Percentiles rank a stretch among this genome's conserved stretches.
These are phyloP conservation scores for Pythium scleroteichum DNA, from an alignment of 352 stramenopile species.

Conservation along the genomic window DNA sequence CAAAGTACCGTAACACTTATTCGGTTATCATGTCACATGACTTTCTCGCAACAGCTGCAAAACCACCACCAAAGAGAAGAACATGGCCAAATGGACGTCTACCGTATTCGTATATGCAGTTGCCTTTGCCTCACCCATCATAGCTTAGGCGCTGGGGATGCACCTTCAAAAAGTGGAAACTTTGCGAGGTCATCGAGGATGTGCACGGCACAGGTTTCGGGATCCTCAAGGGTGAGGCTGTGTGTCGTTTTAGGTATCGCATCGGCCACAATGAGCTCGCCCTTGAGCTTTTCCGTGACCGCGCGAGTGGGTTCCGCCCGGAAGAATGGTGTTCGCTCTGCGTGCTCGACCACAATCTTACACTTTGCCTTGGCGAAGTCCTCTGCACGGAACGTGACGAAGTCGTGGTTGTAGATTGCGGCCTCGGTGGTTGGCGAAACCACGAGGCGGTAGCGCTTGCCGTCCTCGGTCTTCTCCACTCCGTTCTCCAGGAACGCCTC, in stretches of 20 bases:
- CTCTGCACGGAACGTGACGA: slow-evolving; percentile 3
- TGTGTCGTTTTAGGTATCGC: slow-evolving; percentile 18
- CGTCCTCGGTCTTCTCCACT: slow-evolving; percentile 9
- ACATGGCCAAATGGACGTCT: too few species aligned
- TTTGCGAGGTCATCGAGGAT: slow-evolving; percentile 14
- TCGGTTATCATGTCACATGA: too few species aligned
- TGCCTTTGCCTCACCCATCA: too few species aligned
- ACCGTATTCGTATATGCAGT: too few species aligned
- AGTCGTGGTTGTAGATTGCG: slow-evolving; percentile 11
- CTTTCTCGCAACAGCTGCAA: too few species aligned
- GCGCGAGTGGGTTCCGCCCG: neutral
- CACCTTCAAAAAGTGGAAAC: slow-evolving; percentile 16
- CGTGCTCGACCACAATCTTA: slow-evolving; percentile 20
- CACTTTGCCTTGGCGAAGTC: slow-evolving; percentile 12
- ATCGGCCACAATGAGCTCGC: slow-evolving; percentile 9
- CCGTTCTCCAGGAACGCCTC: slow-evolving; percentile 10
- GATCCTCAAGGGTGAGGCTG: slow-evolving; percentile 18
- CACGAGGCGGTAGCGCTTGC: slow-evolving; percentile 12
- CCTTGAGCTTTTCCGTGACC: slow-evolving; percentile 4
- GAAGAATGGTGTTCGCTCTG: slow-evolving; percentile 15
- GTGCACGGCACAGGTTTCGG: slow-evolving; percentile 5
- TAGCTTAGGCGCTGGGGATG: neutral
- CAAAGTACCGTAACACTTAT: too few species aligned
- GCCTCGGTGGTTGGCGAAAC: neutral
- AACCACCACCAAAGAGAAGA: too few species aligned